These are phyloP conservation scores for Amauroascus niger DNA, from an alignment of 2,329 filamentous ascomycete species.

Conservation along the genomic window DNA sequence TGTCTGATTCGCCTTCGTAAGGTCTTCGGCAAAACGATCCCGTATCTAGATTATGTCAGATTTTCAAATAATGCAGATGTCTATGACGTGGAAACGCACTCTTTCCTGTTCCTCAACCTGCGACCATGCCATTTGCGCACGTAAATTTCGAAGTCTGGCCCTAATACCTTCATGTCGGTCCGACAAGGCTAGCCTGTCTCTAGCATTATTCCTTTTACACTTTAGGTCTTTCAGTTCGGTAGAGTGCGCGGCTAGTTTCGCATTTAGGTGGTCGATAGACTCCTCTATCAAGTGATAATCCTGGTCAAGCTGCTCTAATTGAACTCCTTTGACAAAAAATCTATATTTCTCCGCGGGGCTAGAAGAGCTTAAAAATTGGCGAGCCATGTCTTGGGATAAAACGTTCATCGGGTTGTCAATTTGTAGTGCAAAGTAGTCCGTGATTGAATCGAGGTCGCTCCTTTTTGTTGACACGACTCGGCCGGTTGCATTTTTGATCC, in stretches of 20 bases:
- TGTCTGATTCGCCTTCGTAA: slow-evolving; percentile 35
- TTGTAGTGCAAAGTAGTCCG: slow-evolving; percentile 85
- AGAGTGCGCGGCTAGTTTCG: slow-evolving; percentile 51
- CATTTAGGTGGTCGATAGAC: slow-evolving; percentile 61
- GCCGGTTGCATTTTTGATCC: slow-evolving; percentile 64
- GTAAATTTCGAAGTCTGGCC: slow-evolving; percentile 49
- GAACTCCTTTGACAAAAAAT: slow-evolving; percentile 90
- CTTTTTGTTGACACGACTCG: slow-evolving; percentile 72
- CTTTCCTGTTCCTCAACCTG: slow-evolving; percentile 71
- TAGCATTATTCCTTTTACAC: slow-evolving; percentile 50
- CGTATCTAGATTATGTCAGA: slow-evolving; percentile 23
- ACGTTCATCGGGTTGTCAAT: slow-evolving; percentile 97
- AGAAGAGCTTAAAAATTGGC: slow-evolving; percentile 82
- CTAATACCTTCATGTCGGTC: slow-evolving; percentile 58
- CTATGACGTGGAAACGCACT: slow-evolving; percentile 21
- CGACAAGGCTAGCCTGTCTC: slow-evolving; percentile 54
- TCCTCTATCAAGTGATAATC: slow-evolving; percentile 82
- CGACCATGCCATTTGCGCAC: slow-evolving; percentile 70
- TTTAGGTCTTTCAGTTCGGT: slow-evolving; percentile 57
- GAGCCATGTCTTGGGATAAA: slow-evolving; percentile 86
- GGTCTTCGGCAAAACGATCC: slow-evolving; percentile 29
- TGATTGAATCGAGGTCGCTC: slow-evolving; percentile 79
- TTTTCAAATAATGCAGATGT: neutral
- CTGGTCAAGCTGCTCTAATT: slow-evolving; percentile 81
- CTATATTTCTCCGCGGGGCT: slow-evolving; percentile 81